phyloP scores from a whole-genome alignment of 768 basidiomycete species.

The Leucosporidium creatinivorum region DNA sequence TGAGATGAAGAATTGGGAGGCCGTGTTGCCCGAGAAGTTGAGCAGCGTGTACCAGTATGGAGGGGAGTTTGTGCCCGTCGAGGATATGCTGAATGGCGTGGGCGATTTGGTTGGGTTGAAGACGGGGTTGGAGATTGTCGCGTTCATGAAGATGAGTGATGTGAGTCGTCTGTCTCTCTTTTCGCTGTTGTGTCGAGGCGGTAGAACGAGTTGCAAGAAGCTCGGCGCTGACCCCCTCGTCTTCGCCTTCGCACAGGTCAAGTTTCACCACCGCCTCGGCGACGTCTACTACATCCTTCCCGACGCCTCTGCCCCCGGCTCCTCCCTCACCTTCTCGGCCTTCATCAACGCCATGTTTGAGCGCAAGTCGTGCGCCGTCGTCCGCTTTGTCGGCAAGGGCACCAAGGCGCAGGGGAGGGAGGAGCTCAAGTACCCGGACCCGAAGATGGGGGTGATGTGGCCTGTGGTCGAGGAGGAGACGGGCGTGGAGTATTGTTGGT shows the following conservation, averaged over 20 bases:
- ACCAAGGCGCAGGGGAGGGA: conserved; percentile 11
- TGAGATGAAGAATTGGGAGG: conserved; percentile 45
- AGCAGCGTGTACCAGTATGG: conserved; percentile 83
- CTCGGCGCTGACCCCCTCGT: too few relatives aligned
- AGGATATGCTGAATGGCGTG: conserved; percentile 57
- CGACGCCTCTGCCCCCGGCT: conserved; percentile 10
- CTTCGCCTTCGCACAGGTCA: too few relatives aligned
- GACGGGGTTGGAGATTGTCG: conserved; percentile 80
- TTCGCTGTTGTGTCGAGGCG: too few relatives aligned
- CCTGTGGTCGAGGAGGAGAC: conserved; percentile 40
- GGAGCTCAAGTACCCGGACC: conserved; percentile 12
- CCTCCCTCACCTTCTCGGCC: conserved; percentile 57
- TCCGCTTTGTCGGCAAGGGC: conserved; percentile 70
- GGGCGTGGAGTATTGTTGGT: conserved; percentile 68
- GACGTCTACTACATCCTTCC: conserved; percentile 29
- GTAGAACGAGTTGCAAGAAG: too few relatives aligned
- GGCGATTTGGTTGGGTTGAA: conserved; percentile 50
- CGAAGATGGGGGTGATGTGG: conserved; percentile 29
- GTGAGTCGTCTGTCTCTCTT: conserved; percentile 44
- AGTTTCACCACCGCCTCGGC: conserved; percentile 9
- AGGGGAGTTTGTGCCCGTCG: conserved; percentile 71
- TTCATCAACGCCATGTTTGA: conserved; percentile 72
- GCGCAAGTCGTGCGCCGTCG: conserved; percentile 64
- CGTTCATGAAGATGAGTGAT: conserved; percentile 64
- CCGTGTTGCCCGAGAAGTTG: conserved; percentile 44